A percentile compares a stretch with the other conserved stretches of the same genome.
Evolutionary conservation across 805 yeast species (phyloP).

Genomic region (Cyberlindnera euphorbiae): DNA sequence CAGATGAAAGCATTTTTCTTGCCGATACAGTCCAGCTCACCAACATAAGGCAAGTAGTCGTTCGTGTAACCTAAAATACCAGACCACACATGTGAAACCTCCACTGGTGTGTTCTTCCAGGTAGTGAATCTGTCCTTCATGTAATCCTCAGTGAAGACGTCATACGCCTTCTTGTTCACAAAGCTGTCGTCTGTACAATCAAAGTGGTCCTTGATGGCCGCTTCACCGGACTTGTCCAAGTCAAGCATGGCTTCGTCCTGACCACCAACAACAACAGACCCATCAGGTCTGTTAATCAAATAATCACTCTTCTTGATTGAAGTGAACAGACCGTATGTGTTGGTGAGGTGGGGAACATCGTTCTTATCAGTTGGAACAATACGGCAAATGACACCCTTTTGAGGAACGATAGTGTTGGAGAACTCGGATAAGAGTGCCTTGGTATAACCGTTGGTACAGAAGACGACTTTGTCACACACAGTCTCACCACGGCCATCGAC

Average conservation of each 20-base stretch:
- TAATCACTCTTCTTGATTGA: slow-evolving; percentile 29
- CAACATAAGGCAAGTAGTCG: slow-evolving; percentile 39
- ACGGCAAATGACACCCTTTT: slow-evolving; percentile 30
- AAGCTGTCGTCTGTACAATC: slow-evolving; percentile 32
- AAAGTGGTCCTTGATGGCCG: slow-evolving; percentile 22
- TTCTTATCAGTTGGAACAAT: slow-evolving; percentile 23
- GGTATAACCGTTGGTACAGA: slow-evolving; percentile 29
- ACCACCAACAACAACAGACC: slow-evolving; percentile 34
- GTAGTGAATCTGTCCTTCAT: slow-evolving; percentile 30
- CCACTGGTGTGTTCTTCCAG: slow-evolving; percentile 28
- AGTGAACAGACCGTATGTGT: slow-evolving; percentile 30
- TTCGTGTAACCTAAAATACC: slow-evolving; percentile 45
- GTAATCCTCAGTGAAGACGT: slow-evolving; percentile 25
- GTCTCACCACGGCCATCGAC: slow-evolving; percentile 29
- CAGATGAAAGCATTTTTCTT: slow-evolving; percentile 32
- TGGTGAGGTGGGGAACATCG: slow-evolving; percentile 31
- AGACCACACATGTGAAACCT: slow-evolving; percentile 33
- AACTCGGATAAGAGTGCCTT: slow-evolving; percentile 32
- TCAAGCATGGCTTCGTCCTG: slow-evolving; percentile 14
- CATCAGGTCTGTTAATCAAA: slow-evolving; percentile 36
- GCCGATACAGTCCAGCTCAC: slow-evolving; percentile 29
- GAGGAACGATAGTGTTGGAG: slow-evolving; percentile 30
- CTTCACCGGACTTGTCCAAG: slow-evolving; percentile 6
- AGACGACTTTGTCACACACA: slow-evolving; percentile 31
- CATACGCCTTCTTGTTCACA: slow-evolving; percentile 22